A percentile compares a stretch with the other conserved stretches of the same genome.
Evolutionary conservation across 2,329 filamentous ascomycete genomes (phyloP).

Genomic region (Ustulina deusta): DNA sequence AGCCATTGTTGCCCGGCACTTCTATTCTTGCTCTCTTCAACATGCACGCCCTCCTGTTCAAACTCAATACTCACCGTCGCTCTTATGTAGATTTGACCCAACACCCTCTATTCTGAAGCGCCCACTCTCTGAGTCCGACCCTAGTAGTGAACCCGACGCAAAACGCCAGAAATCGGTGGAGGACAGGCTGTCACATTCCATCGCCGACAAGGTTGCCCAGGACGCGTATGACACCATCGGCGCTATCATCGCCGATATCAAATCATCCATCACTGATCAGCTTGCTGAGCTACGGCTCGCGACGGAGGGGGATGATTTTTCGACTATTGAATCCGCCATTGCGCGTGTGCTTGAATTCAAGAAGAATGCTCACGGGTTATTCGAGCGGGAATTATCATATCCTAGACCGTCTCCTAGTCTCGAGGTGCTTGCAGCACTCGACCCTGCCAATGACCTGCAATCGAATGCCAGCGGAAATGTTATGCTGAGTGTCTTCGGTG

Average conservation of each 20-base stretch:
- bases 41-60: neutral
- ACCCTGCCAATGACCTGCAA: constrained; percentile 56
- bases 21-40: constrained; percentile 7
- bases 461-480: constrained; percentile 61
- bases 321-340: constrained; percentile 53
- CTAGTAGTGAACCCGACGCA: constrained; percentile 64
- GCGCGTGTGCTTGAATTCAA: constrained; percentile 68
- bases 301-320: constrained; percentile 42
- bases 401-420: constrained; percentile 55
- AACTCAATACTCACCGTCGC: constrained; percentile 22
- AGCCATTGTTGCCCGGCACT: constrained; percentile 14
- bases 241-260: constrained; percentile 71
- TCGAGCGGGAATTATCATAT: constrained; percentile 70
- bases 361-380: constrained; percentile 70
- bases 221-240: constrained; percentile 71
- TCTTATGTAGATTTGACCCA: constrained; percentile 63
- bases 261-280: constrained; percentile 61
- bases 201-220: constrained; percentile 66
- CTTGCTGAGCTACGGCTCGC: constrained; percentile 58
- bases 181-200: constrained; percentile 55
- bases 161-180: constrained; percentile 72
- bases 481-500: constrained; percentile 82
- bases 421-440: constrained; percentile 53
- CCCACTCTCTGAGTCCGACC: constrained; percentile 59
- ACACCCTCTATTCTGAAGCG: constrained; percentile 67